These are phyloP conservation scores for Protomyces arabidopsidicola DNA, from an alignment of 1,139 yeast species.

Conservation along the genomic window DNA sequence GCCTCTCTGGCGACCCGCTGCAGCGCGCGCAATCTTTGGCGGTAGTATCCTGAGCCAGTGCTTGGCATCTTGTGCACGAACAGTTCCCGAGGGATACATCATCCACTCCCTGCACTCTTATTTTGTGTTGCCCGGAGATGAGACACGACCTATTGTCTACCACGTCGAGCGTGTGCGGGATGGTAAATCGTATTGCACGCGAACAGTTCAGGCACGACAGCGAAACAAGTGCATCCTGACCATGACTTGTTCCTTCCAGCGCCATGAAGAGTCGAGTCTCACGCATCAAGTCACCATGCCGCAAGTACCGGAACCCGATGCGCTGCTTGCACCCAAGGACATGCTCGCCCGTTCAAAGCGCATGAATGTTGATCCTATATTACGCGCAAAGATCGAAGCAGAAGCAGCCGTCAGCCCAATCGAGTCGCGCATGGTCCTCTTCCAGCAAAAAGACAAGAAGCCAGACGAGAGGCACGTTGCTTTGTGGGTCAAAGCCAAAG, in stretches of 20 bases:
- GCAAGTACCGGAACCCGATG: constrained; percentile 34
- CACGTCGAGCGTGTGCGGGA: constrained; percentile 53
- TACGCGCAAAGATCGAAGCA: not conserved
- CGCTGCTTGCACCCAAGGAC: constrained; percentile 16
- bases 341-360: not conserved
- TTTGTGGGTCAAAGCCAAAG: constrained; percentile 47
- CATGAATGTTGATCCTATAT: not conserved
- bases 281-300: constrained; percentile 39
- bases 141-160: constrained; percentile 51
- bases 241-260: constrained; percentile 52
- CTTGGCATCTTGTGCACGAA: constrained; percentile 57
- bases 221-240: constrained; percentile 49
- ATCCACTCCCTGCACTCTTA: constrained; percentile 54
- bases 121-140: constrained; percentile 49
- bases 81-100: constrained; percentile 43
- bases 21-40: constrained; percentile 73
- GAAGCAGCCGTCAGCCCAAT: not conserved
- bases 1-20: constrained; percentile 45
- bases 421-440: constrained; percentile 19
- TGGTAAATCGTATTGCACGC: constrained; percentile 55
- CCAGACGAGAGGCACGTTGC: constrained; percentile 39
- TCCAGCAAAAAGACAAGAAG: constrained; percentile 17
- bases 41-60: constrained; percentile 75
- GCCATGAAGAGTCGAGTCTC: constrained; percentile 32
- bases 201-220: constrained; percentile 57